Evolutionary conservation across 257 asterid species (phyloP).

Genomic region (Dorcoceras hygrometricum): DNA sequence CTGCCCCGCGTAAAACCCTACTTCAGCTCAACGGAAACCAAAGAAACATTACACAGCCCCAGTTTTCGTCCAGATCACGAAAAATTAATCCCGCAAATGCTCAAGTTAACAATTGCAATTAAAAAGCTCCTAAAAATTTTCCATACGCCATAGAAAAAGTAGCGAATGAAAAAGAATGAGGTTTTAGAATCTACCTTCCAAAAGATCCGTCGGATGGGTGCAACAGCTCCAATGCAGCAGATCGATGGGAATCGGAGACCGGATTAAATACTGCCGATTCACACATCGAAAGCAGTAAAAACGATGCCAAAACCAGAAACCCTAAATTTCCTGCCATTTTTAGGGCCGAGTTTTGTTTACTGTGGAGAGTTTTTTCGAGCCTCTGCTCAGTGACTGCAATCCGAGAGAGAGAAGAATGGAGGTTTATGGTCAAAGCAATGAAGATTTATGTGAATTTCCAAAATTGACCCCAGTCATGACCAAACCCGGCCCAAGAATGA

Average conservation of each 20-base stretch:
- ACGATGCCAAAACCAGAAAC: conserved; percentile 31
- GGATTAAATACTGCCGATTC: conserved; percentile 67
- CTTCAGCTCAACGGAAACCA: neutral
- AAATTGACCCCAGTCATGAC: neutral
- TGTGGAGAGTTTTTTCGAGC: neutral
- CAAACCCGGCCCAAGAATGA: neutral
- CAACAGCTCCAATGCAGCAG: conserved; percentile 74
- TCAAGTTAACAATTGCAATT: neutral
- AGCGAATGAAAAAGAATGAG: conserved; percentile 9
- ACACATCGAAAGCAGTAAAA: conserved; percentile 37
- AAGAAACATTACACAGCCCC: neutral
- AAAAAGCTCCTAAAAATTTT: neutral
- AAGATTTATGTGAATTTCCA: neutral
- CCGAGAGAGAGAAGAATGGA: neutral
- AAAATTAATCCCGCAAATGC: neutral
- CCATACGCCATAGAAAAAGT: conserved; percentile 1
- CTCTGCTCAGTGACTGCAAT: neutral
- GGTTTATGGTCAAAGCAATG: neutral
- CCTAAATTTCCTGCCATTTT: conserved; percentile 35
- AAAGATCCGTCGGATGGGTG: conserved; percentile 57
- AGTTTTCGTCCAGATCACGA: neutral
- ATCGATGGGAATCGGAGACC: conserved; percentile 82
- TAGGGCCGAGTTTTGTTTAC: neutral
- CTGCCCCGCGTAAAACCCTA: neutral
- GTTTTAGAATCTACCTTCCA: conserved; percentile 56